phyloP scores from a whole-genome alignment of 176 grass and related monocot genomes.

The Oryza officinalis region DNA sequence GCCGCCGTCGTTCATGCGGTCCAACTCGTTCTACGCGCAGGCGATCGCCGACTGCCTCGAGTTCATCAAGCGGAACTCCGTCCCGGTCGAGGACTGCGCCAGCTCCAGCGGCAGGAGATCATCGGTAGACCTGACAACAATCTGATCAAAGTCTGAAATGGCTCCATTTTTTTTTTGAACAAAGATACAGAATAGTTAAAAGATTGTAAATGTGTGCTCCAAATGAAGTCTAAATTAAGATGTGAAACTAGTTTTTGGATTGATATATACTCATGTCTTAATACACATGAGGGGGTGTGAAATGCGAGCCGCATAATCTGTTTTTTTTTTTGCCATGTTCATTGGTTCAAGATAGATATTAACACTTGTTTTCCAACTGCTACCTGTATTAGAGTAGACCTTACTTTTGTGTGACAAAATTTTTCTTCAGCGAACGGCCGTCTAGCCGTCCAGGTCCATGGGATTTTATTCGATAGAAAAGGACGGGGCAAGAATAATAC shows the following conservation, averaged over 20 bases:
- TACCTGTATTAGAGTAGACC: neutral
- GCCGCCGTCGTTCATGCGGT: conserved; percentile 39
- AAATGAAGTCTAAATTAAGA: neutral
- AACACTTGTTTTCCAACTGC: neutral
- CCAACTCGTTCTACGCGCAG: conserved; percentile 83
- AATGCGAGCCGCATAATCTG: conserved; percentile 22
- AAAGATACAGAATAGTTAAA: neutral
- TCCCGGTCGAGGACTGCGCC: conserved; percentile 50
- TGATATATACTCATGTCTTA: neutral
- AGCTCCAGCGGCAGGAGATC: conserved; percentile 17
- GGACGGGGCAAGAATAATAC: conserved; percentile 1
- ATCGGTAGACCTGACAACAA: neutral
- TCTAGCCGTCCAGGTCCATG: neutral
- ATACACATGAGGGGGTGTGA: neutral
- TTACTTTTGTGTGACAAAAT: neutral
- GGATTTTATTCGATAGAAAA: conserved; percentile 5
- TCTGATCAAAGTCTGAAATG: neutral
- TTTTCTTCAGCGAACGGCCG: neutral
- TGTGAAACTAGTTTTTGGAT: neutral
- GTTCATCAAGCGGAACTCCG: conserved; percentile 83
- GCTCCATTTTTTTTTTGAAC: neutral
- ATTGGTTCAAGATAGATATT: neutral
- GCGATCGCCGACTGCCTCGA: conserved; percentile 89
- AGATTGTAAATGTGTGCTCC: neutral
- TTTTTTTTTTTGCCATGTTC: neutral